Conservation (phyloP, 169 alveolate genomes). For the Toxoplasma gondii region DNA sequence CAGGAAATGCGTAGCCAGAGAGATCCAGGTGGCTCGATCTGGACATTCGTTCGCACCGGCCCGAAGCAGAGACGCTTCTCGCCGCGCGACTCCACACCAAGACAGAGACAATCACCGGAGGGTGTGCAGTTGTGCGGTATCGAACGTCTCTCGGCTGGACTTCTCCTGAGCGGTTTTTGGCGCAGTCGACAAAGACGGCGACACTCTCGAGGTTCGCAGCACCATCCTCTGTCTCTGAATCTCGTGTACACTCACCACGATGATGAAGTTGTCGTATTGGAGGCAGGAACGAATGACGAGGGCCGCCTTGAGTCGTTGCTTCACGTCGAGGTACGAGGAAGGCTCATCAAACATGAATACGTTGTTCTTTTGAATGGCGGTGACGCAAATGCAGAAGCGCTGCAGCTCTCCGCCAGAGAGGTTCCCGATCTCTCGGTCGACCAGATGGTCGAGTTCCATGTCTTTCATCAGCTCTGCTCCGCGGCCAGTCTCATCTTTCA, state of each 20-base stretch:
- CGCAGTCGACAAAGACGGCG: too few species aligned
- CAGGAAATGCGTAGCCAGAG: too few species aligned
- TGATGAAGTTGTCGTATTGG: conserved; percentile 92
- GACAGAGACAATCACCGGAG: too few species aligned
- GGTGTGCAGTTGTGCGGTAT: too few species aligned
- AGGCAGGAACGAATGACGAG: conserved; percentile 89
- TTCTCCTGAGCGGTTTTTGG: too few species aligned
- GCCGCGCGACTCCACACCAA: too few species aligned
- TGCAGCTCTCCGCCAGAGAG: conserved; percentile 99
- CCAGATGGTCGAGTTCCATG: conserved; percentile 92
- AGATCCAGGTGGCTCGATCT: too few species aligned
- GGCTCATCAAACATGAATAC: conserved; percentile 99
- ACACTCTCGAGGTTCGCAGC: too few species aligned
- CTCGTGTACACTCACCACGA: conserved; percentile 80
- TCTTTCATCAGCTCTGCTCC: conserved; percentile 85
- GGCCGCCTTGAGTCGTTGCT: conserved; percentile 97
- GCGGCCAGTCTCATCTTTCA: conserved; percentile 90
- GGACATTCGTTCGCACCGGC: too few species aligned
- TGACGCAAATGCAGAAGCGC: conserved; percentile 97
- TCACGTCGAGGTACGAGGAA: conserved; percentile 97
- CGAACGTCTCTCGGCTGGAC: too few species aligned
- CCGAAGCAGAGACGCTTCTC: too few species aligned
- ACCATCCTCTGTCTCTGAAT: too few species aligned
- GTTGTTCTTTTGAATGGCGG: conserved; percentile 92
- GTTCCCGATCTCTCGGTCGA: conserved; percentile 93